phyloP scores from a whole-genome alignment of 192 early-diverging fungal genomes.

The Oehlia diaphana region DNA sequence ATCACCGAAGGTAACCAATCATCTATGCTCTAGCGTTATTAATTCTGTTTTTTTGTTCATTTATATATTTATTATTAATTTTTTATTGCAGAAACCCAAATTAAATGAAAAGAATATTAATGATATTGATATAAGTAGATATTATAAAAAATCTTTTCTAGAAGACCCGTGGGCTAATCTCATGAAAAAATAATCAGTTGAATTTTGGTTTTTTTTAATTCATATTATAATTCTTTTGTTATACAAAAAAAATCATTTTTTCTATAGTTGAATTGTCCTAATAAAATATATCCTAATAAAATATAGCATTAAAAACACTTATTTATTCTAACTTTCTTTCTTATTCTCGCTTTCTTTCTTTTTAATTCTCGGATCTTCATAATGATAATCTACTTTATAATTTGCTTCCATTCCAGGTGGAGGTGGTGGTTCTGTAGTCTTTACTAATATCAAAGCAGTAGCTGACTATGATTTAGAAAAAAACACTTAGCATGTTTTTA shows the following conservation, averaged over 20 bases:
- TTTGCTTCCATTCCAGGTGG: neutral
- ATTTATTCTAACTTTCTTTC: neutral
- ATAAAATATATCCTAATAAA: neutral
- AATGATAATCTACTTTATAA: slow-evolving; percentile 13
- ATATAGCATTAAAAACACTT: neutral
- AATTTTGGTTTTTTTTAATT: neutral
- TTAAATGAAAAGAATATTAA: neutral
- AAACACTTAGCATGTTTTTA: neutral
- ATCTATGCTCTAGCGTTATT: too few relatives aligned
- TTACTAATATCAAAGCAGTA: slow-evolving; percentile 25
- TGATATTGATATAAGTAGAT: neutral
- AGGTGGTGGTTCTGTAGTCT: slow-evolving; percentile 24
- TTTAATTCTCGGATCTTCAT: neutral
- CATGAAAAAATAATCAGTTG: too few relatives aligned
- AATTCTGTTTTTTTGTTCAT: neutral
- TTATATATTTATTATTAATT: neutral
- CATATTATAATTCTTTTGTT: neutral
- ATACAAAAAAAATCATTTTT: too few relatives aligned
- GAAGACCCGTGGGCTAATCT: neutral
- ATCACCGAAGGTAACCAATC: too few relatives aligned
- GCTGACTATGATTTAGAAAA: neutral
- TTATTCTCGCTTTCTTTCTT: neutral
- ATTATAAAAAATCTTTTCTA: neutral
- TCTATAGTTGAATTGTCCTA: neutral
- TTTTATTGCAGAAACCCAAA: neutral